These are phyloP conservation scores for Hypocrella siamensis DNA, from an alignment of 2,329 filamentous ascomycete genomes.

Conservation along the genomic window DNA sequence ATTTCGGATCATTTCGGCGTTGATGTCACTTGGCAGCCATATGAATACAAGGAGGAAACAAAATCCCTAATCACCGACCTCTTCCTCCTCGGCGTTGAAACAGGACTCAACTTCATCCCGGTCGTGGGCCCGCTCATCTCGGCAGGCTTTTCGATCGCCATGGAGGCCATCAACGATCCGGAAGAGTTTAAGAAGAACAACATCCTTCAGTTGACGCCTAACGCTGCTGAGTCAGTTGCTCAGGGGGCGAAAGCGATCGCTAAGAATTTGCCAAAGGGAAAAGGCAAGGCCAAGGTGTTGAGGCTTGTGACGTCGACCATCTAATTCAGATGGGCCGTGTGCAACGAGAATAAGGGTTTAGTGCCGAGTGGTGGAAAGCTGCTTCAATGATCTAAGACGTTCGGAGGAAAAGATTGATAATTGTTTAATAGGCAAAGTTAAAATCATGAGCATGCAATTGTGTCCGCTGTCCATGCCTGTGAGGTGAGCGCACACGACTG, in stretches of 20 bases:
- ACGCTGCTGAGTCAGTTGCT: neutral
- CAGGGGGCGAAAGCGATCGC: neutral
- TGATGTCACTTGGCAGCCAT: neutral
- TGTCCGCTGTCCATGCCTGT: too few species aligned
- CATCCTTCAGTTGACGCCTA: neutral
- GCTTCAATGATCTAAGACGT: too few species aligned
- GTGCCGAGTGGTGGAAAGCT: too few species aligned
- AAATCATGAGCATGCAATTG: too few species aligned
- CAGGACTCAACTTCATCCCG: neutral
- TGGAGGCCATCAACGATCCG: neutral
- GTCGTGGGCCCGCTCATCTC: neutral
- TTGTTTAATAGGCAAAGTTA: too few species aligned
- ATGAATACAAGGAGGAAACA: neutral
- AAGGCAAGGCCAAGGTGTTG: neutral
- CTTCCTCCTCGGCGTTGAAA: neutral
- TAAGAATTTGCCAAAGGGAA: neutral
- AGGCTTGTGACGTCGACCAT: neutral
- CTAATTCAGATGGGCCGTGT: too few species aligned
- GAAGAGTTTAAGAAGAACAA: slow-evolving; percentile 1
- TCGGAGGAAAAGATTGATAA: too few species aligned
- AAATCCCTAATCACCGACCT: neutral
- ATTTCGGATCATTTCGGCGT: neutral
- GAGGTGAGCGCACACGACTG: too few species aligned
- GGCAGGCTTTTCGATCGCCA: neutral
- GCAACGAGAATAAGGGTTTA: too few species aligned